A percentile compares a stretch with the other conserved stretches of the same genome.
Conservation (phyloP, 2,329 filamentous ascomycete species). For the Aspergillus sp. region DNA sequence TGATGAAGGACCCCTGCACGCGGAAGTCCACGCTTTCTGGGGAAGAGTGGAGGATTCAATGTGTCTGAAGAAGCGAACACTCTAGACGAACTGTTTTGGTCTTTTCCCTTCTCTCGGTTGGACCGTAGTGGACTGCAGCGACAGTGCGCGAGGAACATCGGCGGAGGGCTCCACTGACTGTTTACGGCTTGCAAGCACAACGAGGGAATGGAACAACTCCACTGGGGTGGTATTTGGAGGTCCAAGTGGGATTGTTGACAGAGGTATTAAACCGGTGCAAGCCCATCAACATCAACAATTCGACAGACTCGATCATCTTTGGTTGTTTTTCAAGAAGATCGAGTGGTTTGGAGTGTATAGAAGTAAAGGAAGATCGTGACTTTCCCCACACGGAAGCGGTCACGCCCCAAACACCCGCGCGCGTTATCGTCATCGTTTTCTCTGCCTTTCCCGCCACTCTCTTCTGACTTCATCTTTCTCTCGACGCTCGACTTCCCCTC, state of each 20-base stretch:
- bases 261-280: neutral
- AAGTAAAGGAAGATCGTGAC: neutral
- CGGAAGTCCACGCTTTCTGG: neutral
- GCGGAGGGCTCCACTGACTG: conserved; percentile 12
- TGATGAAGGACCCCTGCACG: neutral
- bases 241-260: neutral
- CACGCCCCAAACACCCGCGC: conserved; percentile 13
- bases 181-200: conserved; percentile 8
- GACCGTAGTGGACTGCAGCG: too few relatives aligned
- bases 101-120: too few relatives aligned
- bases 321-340: too few relatives aligned
- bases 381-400: conserved; percentile 22
- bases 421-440: conserved; percentile 15
- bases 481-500: neutral
- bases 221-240: neutral
- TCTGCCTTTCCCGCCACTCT: too few relatives aligned
- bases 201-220: conserved; percentile 3
- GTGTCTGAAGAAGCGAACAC: neutral
- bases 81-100: too few relatives aligned
- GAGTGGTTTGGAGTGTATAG: too few relatives aligned
- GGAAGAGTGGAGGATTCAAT: neutral
- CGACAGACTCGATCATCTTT: too few relatives aligned
- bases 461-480: conserved; percentile 4
- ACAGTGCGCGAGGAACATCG: too few relatives aligned
- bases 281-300: neutral